Conservation (phyloP, 163 green algal genomes). For the Scenedesmus sp. region DNA sequence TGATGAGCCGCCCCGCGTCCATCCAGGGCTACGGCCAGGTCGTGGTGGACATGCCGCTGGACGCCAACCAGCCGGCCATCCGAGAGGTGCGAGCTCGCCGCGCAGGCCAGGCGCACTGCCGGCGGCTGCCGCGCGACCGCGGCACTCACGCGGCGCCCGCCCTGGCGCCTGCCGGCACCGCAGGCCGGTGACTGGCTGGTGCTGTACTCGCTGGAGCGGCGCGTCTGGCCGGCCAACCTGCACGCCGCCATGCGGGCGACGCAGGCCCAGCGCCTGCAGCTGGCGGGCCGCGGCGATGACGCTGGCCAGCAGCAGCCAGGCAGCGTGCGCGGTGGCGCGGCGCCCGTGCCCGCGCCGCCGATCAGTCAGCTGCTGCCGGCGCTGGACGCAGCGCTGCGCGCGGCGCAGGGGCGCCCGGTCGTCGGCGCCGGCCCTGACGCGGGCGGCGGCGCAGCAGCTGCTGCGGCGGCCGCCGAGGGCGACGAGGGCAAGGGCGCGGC, state of each 20-base stretch:
- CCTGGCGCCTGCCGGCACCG: not conserved
- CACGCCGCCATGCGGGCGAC: slow-evolving; percentile 5
- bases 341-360: too few relatives aligned
- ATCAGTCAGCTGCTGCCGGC: too few relatives aligned
- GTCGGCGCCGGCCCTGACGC: too few relatives aligned
- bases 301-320: too few relatives aligned
- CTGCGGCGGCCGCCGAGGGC: too few relatives aligned
- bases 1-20: slow-evolving; percentile 1
- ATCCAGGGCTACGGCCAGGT: slow-evolving; percentile 11
- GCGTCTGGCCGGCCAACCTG: slow-evolving; percentile 12
- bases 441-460: too few relatives aligned
- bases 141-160: not conserved
- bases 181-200: slow-evolving; percentile 23
- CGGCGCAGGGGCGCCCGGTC: too few relatives aligned
- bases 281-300: too few relatives aligned
- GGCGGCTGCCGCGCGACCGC: not conserved
- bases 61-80: not conserved
- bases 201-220: not conserved
- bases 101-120: too few relatives aligned
- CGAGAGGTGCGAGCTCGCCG: slow-evolving; percentile 13
- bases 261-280: not conserved
- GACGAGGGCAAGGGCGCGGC: too few relatives aligned
- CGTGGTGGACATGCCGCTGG: slow-evolving; percentile 26
- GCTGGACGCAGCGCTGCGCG: too few relatives aligned
- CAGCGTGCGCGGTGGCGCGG: too few relatives aligned